Conservation (phyloP, 495 filamentous ascomycete species). For the Copromyces sp. region DNA sequence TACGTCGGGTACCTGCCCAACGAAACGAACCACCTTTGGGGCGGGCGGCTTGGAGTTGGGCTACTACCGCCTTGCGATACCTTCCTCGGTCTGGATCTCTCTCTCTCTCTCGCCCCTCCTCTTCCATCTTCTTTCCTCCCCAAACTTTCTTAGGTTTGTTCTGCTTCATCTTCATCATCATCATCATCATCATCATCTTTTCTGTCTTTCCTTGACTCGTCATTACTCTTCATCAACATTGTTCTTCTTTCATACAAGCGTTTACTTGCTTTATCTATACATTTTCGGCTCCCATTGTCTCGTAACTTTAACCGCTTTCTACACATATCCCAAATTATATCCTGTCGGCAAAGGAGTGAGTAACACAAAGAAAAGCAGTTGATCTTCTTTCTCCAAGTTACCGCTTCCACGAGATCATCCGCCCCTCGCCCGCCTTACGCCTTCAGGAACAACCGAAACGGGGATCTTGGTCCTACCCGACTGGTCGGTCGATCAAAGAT, state of each 20-base stretch:
- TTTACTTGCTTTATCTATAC: background rate
- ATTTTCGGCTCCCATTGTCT: background rate
- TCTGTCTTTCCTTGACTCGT: background rate
- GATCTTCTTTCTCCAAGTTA: background rate
- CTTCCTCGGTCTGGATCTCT: background rate
- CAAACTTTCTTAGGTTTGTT: background rate
- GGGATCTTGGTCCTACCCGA: background rate
- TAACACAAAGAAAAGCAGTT: background rate
- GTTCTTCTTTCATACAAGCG: background rate
- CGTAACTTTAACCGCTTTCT: background rate
- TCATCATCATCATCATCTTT: background rate
- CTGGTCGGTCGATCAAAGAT: background rate
- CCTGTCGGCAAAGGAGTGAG: background rate
- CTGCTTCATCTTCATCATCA: background rate
- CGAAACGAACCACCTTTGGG: background rate
- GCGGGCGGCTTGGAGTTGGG: background rate
- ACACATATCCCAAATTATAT: background rate
- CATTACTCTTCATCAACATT: background rate
- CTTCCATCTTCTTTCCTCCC: background rate
- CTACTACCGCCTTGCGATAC: background rate
- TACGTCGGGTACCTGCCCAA: background rate
- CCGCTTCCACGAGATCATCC: background rate
- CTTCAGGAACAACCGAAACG: background rate
- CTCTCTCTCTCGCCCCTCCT: background rate
- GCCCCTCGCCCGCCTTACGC: background rate